Evolutionary conservation across 352 stramenopile species (phyloP).

Genomic region (Thraustochytrium striatum): DNA sequence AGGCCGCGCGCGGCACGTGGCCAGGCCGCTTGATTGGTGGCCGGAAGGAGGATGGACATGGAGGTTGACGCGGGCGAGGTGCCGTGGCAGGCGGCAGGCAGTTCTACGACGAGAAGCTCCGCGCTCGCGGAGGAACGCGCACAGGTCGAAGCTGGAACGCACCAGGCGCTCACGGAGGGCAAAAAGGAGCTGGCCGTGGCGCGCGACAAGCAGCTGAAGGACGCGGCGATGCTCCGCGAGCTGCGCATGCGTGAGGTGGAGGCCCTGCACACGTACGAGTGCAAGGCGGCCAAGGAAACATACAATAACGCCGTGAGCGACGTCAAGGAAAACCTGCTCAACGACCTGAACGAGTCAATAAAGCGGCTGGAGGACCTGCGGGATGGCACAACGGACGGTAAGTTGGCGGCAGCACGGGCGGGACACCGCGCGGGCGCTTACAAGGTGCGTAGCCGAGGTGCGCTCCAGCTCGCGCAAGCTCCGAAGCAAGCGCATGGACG

Average conservation of each 20-base stretch:
- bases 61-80: too few species aligned
- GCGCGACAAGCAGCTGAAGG: slow-evolving; percentile 5
- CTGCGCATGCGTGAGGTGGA: slow-evolving; percentile 1
- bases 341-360: slow-evolving; percentile 27
- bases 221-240: neutral
- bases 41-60: too few species aligned
- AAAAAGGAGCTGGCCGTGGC: neutral
- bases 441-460: too few species aligned
- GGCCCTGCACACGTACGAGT: slow-evolving; percentile 9
- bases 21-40: neutral
- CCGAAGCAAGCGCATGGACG: slow-evolving; percentile 25
- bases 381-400: neutral
- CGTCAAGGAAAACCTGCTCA: neutral
- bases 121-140: neutral
- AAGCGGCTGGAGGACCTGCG: slow-evolving; percentile 28
- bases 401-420: too few species aligned
- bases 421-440: too few species aligned
- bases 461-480: slow-evolving; percentile 39
- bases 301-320: slow-evolving; percentile 18
- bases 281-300: slow-evolving; percentile 17
- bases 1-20: neutral
- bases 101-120: neutral
- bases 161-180: slow-evolving; percentile 4
- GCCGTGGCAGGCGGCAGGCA: too few species aligned
- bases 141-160: neutral